phyloP scores from a whole-genome alignment of 2,329 filamentous ascomycete genomes.

The Aulographum hederae region DNA sequence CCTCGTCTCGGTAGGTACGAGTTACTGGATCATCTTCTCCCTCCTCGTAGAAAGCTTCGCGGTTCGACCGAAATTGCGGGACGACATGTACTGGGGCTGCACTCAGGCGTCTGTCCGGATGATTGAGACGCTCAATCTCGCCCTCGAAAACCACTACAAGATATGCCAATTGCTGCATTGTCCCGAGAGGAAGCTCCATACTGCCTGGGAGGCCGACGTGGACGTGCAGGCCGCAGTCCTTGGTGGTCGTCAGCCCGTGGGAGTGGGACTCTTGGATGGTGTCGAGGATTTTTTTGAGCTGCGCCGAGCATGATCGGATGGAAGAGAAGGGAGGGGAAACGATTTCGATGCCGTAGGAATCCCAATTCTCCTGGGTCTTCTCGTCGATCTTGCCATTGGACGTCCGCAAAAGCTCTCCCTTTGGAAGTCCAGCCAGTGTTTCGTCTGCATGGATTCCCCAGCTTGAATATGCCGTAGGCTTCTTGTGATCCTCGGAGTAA shows the following conservation, averaged over 20 bases:
- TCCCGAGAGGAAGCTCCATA: slow-evolving; percentile 5
- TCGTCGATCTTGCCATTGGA: not conserved
- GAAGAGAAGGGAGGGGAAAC: slow-evolving; percentile 7
- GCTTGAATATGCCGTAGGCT: not conserved
- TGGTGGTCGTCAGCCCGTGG: slow-evolving; percentile 3
- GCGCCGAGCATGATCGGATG: not conserved
- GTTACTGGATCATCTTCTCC: slow-evolving; percentile 1
- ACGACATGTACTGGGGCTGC: slow-evolving; percentile 3
- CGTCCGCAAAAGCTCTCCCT: not conserved
- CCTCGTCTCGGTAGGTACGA: not conserved
- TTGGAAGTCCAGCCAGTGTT: slow-evolving; percentile 1
- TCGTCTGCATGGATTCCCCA: slow-evolving; percentile 1
- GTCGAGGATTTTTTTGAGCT: not conserved
- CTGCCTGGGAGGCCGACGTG: slow-evolving; percentile 9
- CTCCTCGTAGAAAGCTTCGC: slow-evolving; percentile 5
- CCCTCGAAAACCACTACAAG: slow-evolving; percentile 9
- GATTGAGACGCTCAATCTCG: slow-evolving; percentile 6
- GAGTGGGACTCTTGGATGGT: not conserved
- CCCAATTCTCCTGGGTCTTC: not conserved
- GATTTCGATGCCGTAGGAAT: slow-evolving; percentile 6
- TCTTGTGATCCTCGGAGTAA: not conserved
- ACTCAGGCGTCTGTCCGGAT: slow-evolving; percentile 4
- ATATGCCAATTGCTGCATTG: slow-evolving; percentile 9
- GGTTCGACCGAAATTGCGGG: slow-evolving; percentile 2
- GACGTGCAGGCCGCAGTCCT: slow-evolving; percentile 9